Conservation (phyloP, 345 rosid species). For the Populus nigra region DNA sequence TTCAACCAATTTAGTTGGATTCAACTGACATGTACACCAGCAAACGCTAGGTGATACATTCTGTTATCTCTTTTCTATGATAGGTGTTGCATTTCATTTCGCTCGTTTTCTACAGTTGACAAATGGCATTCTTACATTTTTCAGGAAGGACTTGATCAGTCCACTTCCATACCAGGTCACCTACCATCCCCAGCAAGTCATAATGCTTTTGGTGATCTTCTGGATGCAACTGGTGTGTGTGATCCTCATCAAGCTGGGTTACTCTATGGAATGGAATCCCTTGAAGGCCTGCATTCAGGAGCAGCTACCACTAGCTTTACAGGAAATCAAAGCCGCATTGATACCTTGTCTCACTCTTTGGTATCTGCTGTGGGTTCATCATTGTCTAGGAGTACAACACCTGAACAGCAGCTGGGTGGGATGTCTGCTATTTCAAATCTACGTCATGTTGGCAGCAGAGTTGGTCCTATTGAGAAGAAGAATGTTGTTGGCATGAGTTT, state of each 20-base stretch:
- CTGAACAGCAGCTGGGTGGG: slow-evolving; percentile 59
- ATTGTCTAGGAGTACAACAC: slow-evolving; percentile 62
- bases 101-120: background rate
- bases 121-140: slow-evolving; percentile 24
- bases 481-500: slow-evolving; percentile 36
- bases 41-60: background rate
- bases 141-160: slow-evolving; percentile 74
- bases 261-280: slow-evolving; percentile 42
- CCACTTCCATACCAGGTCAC: slow-evolving; percentile 51
- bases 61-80: background rate
- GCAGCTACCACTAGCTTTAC: slow-evolving; percentile 39
- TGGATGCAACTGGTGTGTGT: slow-evolving; percentile 38
- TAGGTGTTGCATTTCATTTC: background rate
- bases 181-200: slow-evolving; percentile 65
- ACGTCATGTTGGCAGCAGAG: slow-evolving; percentile 66
- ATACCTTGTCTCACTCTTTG: slow-evolving; percentile 36
- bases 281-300: slow-evolving; percentile 47
- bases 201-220: slow-evolving; percentile 59
- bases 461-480: slow-evolving; percentile 50
- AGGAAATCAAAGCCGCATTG: slow-evolving; percentile 36
- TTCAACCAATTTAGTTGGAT: background rate
- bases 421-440: slow-evolving; percentile 55
- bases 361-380: slow-evolving; percentile 57
- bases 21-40: background rate
- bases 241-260: slow-evolving; percentile 39